These are phyloP conservation scores for Russula olivacea DNA, from an alignment of 768 basidiomycete genomes.

Conservation along the genomic window DNA sequence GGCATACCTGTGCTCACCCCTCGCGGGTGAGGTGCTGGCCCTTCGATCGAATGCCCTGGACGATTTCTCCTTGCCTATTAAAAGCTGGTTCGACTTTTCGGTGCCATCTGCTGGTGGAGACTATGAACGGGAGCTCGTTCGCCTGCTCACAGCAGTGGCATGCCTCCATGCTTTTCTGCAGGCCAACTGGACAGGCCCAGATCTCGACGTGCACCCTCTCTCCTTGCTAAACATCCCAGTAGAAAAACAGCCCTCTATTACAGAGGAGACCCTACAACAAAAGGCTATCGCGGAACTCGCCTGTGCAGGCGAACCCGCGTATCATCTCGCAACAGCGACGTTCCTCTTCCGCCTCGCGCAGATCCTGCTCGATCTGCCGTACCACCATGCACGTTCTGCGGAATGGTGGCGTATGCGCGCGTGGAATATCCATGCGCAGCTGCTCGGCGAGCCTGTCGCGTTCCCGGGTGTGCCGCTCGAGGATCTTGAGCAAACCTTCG, in stretches of 20 bases:
- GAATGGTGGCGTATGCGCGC: constrained; percentile 84
- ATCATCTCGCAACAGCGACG: constrained; percentile 74
- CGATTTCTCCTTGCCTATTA: constrained; percentile 36
- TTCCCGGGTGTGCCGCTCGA: constrained; percentile 43
- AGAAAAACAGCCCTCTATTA: constrained; percentile 25
- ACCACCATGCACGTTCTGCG: constrained; percentile 42
- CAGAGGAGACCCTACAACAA: constrained; percentile 50
- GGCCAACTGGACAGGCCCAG: constrained; percentile 94
- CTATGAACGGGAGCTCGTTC: constrained; percentile 46
- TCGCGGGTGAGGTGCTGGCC: constrained; percentile 35
- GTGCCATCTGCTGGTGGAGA: constrained; percentile 31
- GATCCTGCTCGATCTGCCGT: constrained; percentile 50
- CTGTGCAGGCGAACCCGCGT: constrained; percentile 87
- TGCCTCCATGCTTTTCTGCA: constrained; percentile 89
- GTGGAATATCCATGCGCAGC: constrained; percentile 64
- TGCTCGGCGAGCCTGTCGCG: constrained; percentile 79
- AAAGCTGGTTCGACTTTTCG: constrained; percentile 33
- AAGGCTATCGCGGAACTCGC: constrained; percentile 73
- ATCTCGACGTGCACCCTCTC: constrained; percentile 52
- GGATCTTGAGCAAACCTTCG: constrained; percentile 37
- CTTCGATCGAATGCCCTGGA: constrained; percentile 27
- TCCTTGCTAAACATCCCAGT: constrained; percentile 36
- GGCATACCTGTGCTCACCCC: constrained; percentile 38
- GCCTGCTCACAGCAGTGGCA: constrained; percentile 65
- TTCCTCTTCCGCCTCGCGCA: constrained; percentile 71